A percentile compares a stretch with the other conserved stretches of the same genome.
phyloP scores from a whole-genome alignment of 768 basidiomycete species.

The Tephrocybe sp. region DNA sequence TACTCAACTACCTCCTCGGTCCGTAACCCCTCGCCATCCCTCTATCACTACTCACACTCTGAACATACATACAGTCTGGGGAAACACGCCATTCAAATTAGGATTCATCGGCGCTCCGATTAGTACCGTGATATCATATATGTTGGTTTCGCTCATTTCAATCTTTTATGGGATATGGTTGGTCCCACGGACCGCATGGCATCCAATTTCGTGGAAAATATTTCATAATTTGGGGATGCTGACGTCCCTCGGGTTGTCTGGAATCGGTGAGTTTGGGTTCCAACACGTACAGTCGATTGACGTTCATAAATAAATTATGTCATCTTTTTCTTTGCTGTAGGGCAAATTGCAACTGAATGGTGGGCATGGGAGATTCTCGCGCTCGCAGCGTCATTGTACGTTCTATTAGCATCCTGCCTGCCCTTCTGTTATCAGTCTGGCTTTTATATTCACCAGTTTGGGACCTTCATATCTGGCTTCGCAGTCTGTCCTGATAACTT shows the following conservation, averaged over 20 bases:
- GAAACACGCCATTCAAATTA: constrained; percentile 67
- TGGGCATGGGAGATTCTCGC: constrained; percentile 92
- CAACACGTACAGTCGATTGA: background rate
- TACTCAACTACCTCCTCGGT: constrained; percentile 83
- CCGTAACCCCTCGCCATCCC: constrained; percentile 3
- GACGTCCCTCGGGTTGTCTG: constrained; percentile 72
- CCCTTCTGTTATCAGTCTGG: background rate
- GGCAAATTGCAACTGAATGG: constrained; percentile 87
- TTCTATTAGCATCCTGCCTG: constrained; percentile 15
- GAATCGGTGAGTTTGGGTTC: constrained; percentile 53
- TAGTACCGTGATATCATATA: constrained; percentile 81
- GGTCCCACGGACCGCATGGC: constrained; percentile 73
- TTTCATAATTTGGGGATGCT: constrained; percentile 66
- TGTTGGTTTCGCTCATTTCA: constrained; percentile 64
- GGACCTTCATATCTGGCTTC: constrained; percentile 79
- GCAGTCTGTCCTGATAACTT: constrained; percentile 80
- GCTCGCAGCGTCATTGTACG: constrained; percentile 46
- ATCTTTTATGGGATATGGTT: constrained; percentile 59
- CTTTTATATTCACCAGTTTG: constrained; percentile 44
- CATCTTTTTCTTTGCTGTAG: constrained; percentile 24
- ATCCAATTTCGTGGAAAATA: constrained; percentile 59
- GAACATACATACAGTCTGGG: constrained; percentile 55
- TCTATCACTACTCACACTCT: background rate
- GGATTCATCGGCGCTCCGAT: constrained; percentile 92
- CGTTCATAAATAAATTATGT: background rate